These are phyloP conservation scores for Solanum rostratum DNA, from an alignment of 257 asterid genomes.

Conservation along the genomic window DNA sequence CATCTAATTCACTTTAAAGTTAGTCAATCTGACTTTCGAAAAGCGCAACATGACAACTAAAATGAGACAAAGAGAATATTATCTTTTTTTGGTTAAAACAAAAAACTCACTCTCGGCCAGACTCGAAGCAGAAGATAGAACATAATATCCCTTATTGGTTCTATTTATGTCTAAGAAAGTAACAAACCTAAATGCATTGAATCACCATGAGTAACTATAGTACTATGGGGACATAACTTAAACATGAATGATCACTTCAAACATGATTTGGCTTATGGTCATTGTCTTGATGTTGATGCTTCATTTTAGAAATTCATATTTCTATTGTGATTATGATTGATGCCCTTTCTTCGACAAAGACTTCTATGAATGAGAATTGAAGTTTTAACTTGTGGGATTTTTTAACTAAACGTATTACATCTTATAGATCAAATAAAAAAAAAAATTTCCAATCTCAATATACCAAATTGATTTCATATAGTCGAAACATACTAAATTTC, in stretches of 20 bases:
- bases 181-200: neutral
- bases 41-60: no score
- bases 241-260: neutral
- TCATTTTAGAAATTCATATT: neutral
- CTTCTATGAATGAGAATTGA: neutral
- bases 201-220: neutral
- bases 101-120: neutral
- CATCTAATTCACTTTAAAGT: no score
- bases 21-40: no score
- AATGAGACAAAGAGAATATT: no score
- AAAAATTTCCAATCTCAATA: neutral
- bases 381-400: neutral
- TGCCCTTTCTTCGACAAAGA: neutral
- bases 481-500: neutral
- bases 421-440: neutral
- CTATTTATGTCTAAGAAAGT: neutral
- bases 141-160: neutral
- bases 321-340: neutral
- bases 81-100: no score
- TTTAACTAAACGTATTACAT: neutral
- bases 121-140: neutral
- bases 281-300: neutral
- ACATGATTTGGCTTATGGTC: neutral
- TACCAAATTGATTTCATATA: neutral
- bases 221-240: neutral